Conservation (phyloP, 345 rosid species). For the Microthlaspi erraticum region DNA sequence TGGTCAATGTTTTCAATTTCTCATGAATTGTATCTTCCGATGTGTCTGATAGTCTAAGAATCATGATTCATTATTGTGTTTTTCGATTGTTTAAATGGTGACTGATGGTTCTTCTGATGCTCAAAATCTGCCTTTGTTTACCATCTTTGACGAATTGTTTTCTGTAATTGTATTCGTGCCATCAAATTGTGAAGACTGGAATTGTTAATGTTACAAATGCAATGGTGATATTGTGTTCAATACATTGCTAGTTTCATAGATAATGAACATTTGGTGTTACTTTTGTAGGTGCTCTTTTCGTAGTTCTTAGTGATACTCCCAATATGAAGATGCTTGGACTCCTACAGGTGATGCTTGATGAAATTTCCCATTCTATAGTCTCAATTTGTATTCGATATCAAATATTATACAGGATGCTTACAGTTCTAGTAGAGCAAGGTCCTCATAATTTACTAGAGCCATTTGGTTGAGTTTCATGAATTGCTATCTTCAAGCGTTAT, state of each 20-base stretch:
- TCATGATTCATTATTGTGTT: not conserved
- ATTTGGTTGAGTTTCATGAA: conserved; percentile 9
- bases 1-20: conserved; percentile 7
- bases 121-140: not conserved
- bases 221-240: conserved; percentile 1
- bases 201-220: not conserved
- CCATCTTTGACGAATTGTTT: not conserved
- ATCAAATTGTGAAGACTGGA: not conserved
- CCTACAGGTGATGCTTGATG: conserved; percentile 65
- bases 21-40: not conserved
- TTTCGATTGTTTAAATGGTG: conserved; percentile 3
- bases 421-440: not conserved
- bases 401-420: not conserved
- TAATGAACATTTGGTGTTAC: conserved; percentile 15
- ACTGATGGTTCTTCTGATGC: conserved; percentile 2
- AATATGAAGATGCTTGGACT: conserved; percentile 97
- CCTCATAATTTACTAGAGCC: not conserved
- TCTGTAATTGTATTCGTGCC: not conserved
- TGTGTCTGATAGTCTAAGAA: not conserved
- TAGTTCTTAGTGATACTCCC: conserved; percentile 76
- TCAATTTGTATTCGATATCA: conserved; percentile 7
- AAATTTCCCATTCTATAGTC: conserved; percentile 11
- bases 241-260: conserved; percentile 4
- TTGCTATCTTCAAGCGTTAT: conserved; percentile 7
- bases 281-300: conserved; percentile 82